These are phyloP conservation scores for Geotrichum carabidarum DNA, from an alignment of 1,139 yeast species.

Conservation along the genomic window DNA sequence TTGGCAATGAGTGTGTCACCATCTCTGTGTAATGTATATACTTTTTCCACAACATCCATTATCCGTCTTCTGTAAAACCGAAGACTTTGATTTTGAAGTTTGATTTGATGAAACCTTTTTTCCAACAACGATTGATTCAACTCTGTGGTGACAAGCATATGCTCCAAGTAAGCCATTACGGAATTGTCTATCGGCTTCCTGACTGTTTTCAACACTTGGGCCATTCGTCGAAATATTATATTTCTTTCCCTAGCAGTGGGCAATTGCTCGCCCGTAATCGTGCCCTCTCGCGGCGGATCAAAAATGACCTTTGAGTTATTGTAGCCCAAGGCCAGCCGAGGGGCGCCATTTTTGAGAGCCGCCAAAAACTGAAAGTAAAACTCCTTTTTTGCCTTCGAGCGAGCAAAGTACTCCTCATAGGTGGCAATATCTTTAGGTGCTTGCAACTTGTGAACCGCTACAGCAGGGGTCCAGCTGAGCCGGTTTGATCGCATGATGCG, in stretches of 20 bases:
- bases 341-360: slow-evolving; percentile 18
- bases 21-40: neutral
- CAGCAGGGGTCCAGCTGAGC: slow-evolving; percentile 17
- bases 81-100: neutral
- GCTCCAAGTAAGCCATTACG: slow-evolving; percentile 22
- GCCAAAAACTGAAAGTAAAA: slow-evolving; percentile 23
- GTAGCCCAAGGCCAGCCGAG: slow-evolving; percentile 16
- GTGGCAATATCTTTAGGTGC: slow-evolving; percentile 20
- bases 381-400: neutral
- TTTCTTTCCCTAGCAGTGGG: slow-evolving; percentile 25
- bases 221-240: slow-evolving; percentile 20
- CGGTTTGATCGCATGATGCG: slow-evolving; percentile 19
- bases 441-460: slow-evolving; percentile 21
- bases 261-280: slow-evolving; percentile 25
- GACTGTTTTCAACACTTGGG: slow-evolving; percentile 18
- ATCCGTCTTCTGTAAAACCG: slow-evolving; percentile 25
- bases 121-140: neutral
- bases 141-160: neutral
- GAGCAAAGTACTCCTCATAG: slow-evolving; percentile 12
- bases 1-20: slow-evolving; percentile 16
- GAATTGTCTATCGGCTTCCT: slow-evolving; percentile 24
- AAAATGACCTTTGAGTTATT: slow-evolving; percentile 25
- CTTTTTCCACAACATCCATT: slow-evolving; percentile 1
- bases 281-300: slow-evolving; percentile 22
- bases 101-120: neutral